Conservation (phyloP, 768 basidiomycete genomes). For the Porpolomopsis calyptriformis region DNA sequence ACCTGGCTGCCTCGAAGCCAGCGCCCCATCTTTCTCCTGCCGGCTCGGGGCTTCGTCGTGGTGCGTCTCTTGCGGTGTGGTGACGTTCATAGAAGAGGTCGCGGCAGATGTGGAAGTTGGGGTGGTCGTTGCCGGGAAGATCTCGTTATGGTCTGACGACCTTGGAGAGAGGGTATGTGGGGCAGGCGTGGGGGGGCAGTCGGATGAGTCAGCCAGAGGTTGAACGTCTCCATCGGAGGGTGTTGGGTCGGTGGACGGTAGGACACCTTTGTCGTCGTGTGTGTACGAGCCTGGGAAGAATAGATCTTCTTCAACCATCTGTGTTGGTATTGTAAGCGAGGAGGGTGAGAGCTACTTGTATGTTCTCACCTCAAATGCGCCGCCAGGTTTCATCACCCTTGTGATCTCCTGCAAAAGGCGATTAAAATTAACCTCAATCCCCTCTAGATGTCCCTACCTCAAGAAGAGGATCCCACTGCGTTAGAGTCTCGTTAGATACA, state of each 20-base stretch:
- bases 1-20: too few relatives aligned
- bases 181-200: too few relatives aligned
- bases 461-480: constrained; percentile 56
- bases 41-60: too few relatives aligned
- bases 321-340: background rate
- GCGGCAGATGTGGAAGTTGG: too few relatives aligned
- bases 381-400: constrained; percentile 66
- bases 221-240: background rate
- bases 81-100: too few relatives aligned
- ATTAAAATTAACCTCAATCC: background rate
- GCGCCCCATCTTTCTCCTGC: too few relatives aligned
- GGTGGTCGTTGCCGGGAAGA: too few relatives aligned
- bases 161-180: too few relatives aligned
- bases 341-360: background rate
- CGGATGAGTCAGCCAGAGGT: background rate
- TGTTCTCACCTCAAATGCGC: constrained; percentile 49
- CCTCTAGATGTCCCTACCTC: constrained; percentile 22
- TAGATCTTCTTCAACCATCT: constrained; percentile 69
- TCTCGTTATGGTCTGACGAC: too few relatives aligned
- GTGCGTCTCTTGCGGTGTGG: too few relatives aligned
- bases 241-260: background rate
- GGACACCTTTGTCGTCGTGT: constrained; percentile 13
- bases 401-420: constrained; percentile 33
- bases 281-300: constrained; percentile 51
- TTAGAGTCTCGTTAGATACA: constrained; percentile 1